Evolutionary conservation across 2,329 filamentous ascomycete species (phyloP), one percentile per base, ranked within the genome.

Genomic region (Podosphaera fusca): DNA sequence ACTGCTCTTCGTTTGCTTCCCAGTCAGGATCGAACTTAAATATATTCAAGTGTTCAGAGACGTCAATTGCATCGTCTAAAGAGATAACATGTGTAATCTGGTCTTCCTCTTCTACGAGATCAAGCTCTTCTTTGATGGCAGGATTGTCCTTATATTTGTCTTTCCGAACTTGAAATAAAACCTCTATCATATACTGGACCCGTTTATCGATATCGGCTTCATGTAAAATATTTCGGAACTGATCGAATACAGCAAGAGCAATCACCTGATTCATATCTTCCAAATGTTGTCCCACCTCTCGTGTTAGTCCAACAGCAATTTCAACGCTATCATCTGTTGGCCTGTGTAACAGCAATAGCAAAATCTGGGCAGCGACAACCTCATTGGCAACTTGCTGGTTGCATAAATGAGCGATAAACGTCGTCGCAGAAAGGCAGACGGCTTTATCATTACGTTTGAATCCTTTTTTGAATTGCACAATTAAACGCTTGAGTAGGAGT

Each of bases 131-230:
- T 69, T 82, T 89, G 64, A 96, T 74, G 0, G 88, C 83, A 21
- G 84, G 87, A 65, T 96, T 88, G 65, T 96, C 88, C 73, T 95
- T 95, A 75, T 94, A 98, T 65, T 85, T 85, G 71, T 96, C 90
- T 70, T 95, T 95, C 61, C 92, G 80, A 57, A 95, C 84, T 71
- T 98, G 89, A 69, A 98, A 98, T 49, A 98, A 72, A 4, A 96
- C 92, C 69, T 98, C 92, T 58, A 98, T 90, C 86, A 95, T 95
- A 71, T 96, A 98, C 71, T 98, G 92, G n/a, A 90, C 89, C 61
- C 92, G 79, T 75, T 95, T 95, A 67, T 96, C 90, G 68, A 98
- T 95, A 66, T 92, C 89, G 50, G 88, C 88, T 69, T 98, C 92
- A 72, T 98, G 90, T 7, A 98, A 74, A 61, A 96, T 95, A 64